Conservation (phyloP, 371 early-diverging fungal genomes). For the Syncephalastrum sp. region DNA sequence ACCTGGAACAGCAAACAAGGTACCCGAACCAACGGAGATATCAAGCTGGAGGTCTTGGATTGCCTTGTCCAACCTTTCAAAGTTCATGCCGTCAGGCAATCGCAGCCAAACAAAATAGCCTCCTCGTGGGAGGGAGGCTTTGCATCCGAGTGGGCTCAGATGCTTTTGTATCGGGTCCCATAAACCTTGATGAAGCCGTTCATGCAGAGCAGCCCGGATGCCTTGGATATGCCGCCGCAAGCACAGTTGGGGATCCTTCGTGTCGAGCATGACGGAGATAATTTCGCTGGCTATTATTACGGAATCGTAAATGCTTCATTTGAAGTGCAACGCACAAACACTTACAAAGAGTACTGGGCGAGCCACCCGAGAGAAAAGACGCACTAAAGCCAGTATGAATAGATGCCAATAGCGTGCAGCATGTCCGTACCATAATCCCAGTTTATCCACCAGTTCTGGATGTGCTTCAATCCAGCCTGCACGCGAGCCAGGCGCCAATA, state of each 20-base stretch:
- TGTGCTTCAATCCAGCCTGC: conserved; percentile 41
- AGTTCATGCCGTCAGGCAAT: conserved; percentile 25
- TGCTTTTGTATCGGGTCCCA: conserved; percentile 22
- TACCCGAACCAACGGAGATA: conserved; percentile 26
- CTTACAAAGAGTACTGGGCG: conserved; percentile 31
- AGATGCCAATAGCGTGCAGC: not conserved
- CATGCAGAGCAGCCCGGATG: conserved; percentile 12
- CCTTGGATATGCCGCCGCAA: conserved; percentile 24
- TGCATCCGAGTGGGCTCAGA: conserved; percentile 36
- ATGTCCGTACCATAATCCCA: conserved; percentile 28
- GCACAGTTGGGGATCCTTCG: conserved; percentile 9
- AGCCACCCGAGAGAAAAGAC: conserved; percentile 39
- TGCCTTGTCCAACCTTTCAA: conserved; percentile 13
- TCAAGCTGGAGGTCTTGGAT: conserved; percentile 17
- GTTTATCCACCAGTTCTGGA: conserved; percentile 18
- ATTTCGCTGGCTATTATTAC: conserved; percentile 26
- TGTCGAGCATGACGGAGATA: conserved; percentile 25
- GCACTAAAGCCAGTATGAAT: conserved; percentile 26
- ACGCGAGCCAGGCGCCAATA: conserved; percentile 40
- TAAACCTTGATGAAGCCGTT: conserved; percentile 25
- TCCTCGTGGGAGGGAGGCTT: conserved; percentile 23
- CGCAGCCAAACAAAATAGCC: conserved; percentile 49
- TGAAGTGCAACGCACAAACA: not conserved
- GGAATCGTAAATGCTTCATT: not conserved
- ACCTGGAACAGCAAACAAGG: conserved; percentile 21